Evolutionary conservation across 2,329 filamentous ascomycete genomes (phyloP), one percentile per base, ranked within the genome.

Genomic region (Acrocalymma vagum): DNA sequence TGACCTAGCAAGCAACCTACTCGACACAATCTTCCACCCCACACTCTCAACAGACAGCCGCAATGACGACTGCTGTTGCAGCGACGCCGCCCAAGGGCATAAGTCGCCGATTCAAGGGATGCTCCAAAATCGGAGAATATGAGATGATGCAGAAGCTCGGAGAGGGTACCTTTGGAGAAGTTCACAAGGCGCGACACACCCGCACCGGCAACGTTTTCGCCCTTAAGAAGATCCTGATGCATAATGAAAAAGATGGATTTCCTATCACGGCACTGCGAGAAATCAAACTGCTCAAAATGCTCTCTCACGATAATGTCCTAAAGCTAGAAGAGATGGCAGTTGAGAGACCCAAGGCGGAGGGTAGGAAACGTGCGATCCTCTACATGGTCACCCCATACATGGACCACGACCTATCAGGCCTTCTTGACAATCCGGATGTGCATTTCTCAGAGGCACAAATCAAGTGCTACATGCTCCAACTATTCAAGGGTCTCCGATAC

Each of bases 381-480:
- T 97, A 97, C 73, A 99, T 99, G 94, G 93, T 95, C 35, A 96
- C 87, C 29, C 94, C 93, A 6, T 99, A 99, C 71, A 96, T 97
- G 91, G 92, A 97, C 60, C 94, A 99, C 72, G 94, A 99, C 72
- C 81, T 99, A n/a, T 95, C 93, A 7, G 94, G 94, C 29, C 83
- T 99, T 20, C 84, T 99, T 60, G 94, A 97, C 69, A 99, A 99
- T 60, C 93, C 93, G 8, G 85, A 86, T 6, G 92, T 99, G 25
- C 82, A 83, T 26, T 93, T 99, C 62, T 88, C 87, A 32, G 86
- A 92, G 62, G 81, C 90, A 4, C 92, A 97, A 68, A 95, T 97
- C 71, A 99, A 99, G 71, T 99, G 94, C 75, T 99, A 99, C 72
- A 86, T 99, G 82, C 76, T 94, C 45, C 94, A 99, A 69, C 80